phyloP scores from a whole-genome alignment of 352 stramenopile genomes.

The Phytophthora citrophthora region DNA sequence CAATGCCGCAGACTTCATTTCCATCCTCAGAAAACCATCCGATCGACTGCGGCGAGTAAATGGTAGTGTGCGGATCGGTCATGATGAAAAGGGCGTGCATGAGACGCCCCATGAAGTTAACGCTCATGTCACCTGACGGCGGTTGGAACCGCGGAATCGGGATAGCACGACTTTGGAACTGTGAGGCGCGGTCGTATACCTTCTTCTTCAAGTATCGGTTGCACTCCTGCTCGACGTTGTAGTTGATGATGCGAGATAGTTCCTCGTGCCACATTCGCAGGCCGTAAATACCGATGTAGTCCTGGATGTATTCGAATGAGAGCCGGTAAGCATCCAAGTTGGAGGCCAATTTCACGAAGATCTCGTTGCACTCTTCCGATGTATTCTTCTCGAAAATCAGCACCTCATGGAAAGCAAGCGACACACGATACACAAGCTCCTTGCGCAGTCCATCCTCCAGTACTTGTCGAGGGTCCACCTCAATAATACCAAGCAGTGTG shows the following conservation, averaged over 20 bases:
- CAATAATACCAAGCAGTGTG: slow-evolving; percentile 93
- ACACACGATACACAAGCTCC: slow-evolving; percentile 93
- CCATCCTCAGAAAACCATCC: slow-evolving; percentile 92
- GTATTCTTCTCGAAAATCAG: slow-evolving; percentile 89
- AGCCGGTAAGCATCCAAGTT: slow-evolving; percentile 91
- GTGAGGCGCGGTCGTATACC: slow-evolving; percentile 90
- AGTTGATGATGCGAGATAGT: slow-evolving; percentile 94
- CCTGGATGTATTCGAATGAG: slow-evolving; percentile 96
- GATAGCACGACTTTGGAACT: slow-evolving; percentile 92
- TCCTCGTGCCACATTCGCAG: slow-evolving; percentile 97
- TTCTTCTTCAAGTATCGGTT: slow-evolving; percentile 96
- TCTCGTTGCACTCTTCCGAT: slow-evolving; percentile 82
- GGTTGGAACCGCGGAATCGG: slow-evolving; percentile 93
- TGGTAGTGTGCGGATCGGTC: slow-evolving; percentile 91
- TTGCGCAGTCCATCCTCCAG: slow-evolving; percentile 95
- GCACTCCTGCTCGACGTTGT: slow-evolving; percentile 96
- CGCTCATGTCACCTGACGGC: slow-evolving; percentile 81
- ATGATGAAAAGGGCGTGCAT: slow-evolving; percentile 94
- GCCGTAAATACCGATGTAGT: slow-evolving; percentile 96
- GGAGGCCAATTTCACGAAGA: slow-evolving; percentile 84
- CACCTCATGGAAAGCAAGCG: slow-evolving; percentile 86
- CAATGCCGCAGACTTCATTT: slow-evolving; percentile 89
- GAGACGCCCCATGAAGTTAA: slow-evolving; percentile 95
- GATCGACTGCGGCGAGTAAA: slow-evolving; percentile 92
- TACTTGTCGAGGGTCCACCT: slow-evolving; percentile 93